Base-by-base conservation (phyloP, 192 early-diverging fungal genomes). In the Linnemannia hyalina region DNA sequence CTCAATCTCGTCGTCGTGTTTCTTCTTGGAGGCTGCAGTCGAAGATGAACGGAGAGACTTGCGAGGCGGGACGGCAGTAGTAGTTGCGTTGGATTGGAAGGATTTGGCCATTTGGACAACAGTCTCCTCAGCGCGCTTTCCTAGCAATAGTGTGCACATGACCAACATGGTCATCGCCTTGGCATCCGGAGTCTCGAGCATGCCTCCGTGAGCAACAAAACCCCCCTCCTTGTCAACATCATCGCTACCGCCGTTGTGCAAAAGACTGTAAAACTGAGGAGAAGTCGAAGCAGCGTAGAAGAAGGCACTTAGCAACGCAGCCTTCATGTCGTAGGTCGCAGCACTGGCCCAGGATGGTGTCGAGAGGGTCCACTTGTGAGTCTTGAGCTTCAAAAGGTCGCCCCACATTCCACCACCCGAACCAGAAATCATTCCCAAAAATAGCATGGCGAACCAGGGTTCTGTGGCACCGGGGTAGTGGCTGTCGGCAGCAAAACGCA, bases 131-230 rank as follows among this genome's bases (percentile, higher is more conserved):
- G 80, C 79, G 18, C 75, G 79, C 32, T 86, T 70, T n/a, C 84
- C 84, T 42, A 86, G 57, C 76, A 86, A 22, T 7, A 86, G 32
- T 0, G 84, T 81, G 76, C 80, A 81, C 78, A 81, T 77, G 36
- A 86, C 57, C 29, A 86, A 44, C 70, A 86, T 77, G 41, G 79
- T 86, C 84, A 86, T 86, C 6, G 79, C 84, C 72, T 86, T 86
- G 9, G 79, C 84, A 75, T 86, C 84, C 71, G 81, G 75, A 9
- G 40, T 4, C 68, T 86, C 84, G 8, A 86, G 76, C 79, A 86
- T 63, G 26, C 79, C 75, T 29, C 57, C 71, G 29, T 73, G 74
- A 54, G 52, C 68, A 8, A 35, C 4, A 2, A 41, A 69, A 13
- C 2, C 23, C 23, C 40, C 42, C 3, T 52, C 79, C 54, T 41